Evolutionary conservation across 108 stramenopile species (phyloP).

Genomic region (Schizochytrium sp.): DNA sequence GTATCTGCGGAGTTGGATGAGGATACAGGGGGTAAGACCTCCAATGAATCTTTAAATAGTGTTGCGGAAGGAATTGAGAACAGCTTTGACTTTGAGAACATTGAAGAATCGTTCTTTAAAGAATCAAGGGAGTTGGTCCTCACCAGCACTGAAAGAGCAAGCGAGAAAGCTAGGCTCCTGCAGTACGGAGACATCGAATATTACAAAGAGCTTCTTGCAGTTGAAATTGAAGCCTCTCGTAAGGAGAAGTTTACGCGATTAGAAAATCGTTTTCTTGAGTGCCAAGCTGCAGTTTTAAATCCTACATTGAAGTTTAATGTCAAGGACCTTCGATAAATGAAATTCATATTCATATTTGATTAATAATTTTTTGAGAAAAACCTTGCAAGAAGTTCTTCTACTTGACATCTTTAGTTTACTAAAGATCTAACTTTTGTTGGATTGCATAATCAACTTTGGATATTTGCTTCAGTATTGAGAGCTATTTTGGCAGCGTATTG

Average conservation of each 20-base stretch:
- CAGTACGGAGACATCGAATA: slow-evolving; percentile 4
- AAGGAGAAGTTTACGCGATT: not conserved
- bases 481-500: slow-evolving; percentile 12
- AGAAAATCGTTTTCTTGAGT: not conserved
- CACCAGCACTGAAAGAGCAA: too few species aligned
- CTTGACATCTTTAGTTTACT: too few species aligned
- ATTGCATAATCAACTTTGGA: too few species aligned
- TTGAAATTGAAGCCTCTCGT: slow-evolving; percentile 6
- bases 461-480: not conserved
- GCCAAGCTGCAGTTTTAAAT: not conserved
- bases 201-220: slow-evolving; percentile 20
- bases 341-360: not conserved
- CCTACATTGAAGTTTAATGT: not conserved
- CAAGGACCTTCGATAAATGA: not conserved
- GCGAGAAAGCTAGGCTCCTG: not conserved
- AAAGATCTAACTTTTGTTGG: too few species aligned
- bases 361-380: too few species aligned
- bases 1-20: not conserved
- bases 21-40: not conserved
- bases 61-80: not conserved
- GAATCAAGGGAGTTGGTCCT: not conserved
- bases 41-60: not conserved
- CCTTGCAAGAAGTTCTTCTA: too few species aligned
- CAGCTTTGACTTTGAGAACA: not conserved
- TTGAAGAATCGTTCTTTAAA: not conserved